Base-by-base conservation (phyloP, 306 rosid genomes). In the Albizia julibrissin region DNA sequence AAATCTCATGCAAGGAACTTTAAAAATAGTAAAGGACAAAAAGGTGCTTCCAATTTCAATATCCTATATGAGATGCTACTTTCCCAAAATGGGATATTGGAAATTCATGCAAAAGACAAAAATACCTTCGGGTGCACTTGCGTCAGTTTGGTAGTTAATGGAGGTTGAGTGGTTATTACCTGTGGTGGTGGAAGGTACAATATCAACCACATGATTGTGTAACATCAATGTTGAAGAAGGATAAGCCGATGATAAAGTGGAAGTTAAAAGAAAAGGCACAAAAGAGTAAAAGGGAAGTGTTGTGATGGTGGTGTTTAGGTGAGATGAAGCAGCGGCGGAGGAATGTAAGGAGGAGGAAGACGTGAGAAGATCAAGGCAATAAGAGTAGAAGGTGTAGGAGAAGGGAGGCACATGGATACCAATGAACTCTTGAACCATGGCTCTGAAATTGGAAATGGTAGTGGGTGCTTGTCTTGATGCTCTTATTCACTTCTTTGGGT, bases 371-470 rank as follows among this genome's bases (percentile, higher is more conserved):
- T 94, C 81, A 49, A 92, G 86, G 70, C 97, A 79, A 26, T 97
- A 87, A 46, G 97, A 85, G 77, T 84, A 91, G 3, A 91, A 78
- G 0, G 94, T 84, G 29, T 83, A 71, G 3, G 97, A 87, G 31
- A 91, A 95, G 0, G 99, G 98, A 0, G 95, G 95, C 16, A 97
- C 91, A 1, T 97, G 98, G 80, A 93, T 91, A 29, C 99, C 99
- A 0, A 98, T 95, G 83, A 95, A 95, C 40, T 95, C 98, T 83
- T 95, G 99, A 80, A 95, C 99, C 98, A 93, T 95, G 84, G 98
- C 98, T 79, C 99, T 78, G 87, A 95, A 95, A 75, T 95, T 95
- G 0, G 98, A 85, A 62, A 95, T 95, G 0, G 97, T 93, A 16
- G 99, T 95, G 4, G 99, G 98, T 15, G 98, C 97, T 74, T 97